Base-by-base conservation (phyloP, 1,139 yeast genomes). In the Torulaspora pretoriensis region DNA sequence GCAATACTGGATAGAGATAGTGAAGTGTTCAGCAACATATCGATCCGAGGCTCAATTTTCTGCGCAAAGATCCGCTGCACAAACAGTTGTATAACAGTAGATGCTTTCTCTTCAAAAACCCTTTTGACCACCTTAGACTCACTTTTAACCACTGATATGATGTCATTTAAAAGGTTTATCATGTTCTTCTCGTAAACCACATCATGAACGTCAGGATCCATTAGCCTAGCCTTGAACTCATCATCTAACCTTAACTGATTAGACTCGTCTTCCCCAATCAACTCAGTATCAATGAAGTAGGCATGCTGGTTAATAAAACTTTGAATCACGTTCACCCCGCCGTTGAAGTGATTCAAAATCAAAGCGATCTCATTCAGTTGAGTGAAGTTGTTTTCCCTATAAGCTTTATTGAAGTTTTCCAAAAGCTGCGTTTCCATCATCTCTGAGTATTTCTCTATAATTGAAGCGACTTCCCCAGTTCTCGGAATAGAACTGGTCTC, bases 241-340 rank as follows among this genome's bases (percentile, higher is more conserved):
- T 67, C 67, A 32, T 57, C 59, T 6, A 64, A 51, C n/a, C 59
- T 35, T 13, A 66, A 63, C n/a, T 51, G 45, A 26, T 64, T 66
- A 25, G 66, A 58, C 14, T 61, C 63, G 8, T 68, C 61, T 4
- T 60, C 60, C 37, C 58, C 70, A 39, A 60, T 63, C 31, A 71
- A 59, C 35, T 71, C 71, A 32, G 75, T 77, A 45, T 78, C 76
- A 43, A 77, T 68, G 60, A 86, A 82, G 49, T 84, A 78, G 48
- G 81, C 86, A 61, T 85, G 89, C 60, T 85, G 89, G 59, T 81
- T 82, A 35, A 89, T 88, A 67, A 87, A 90, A 42, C 85, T 78
- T 60, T 83, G 89, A 10, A 88, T 83, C 9, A 89, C 94, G 48
- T 83, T 81, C 3, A 80, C 74, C 8, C 97, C 97, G 8, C 90